Conservation (phyloP, 495 filamentous ascomycete genomes). For the Bacidia gigantensis region DNA sequence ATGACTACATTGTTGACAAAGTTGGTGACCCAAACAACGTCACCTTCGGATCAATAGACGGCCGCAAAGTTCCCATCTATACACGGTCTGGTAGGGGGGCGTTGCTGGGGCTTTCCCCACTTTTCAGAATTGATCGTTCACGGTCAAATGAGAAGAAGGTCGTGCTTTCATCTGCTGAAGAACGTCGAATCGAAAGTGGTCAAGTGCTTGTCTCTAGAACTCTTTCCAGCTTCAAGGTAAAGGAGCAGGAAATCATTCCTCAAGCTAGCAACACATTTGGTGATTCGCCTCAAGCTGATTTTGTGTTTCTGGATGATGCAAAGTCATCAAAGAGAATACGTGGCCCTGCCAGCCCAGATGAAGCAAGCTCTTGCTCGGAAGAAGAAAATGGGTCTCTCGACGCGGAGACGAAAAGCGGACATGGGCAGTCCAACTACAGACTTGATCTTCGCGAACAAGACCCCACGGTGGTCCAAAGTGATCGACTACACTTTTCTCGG, state of each 20-base stretch:
- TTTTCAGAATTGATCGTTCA: conserved; percentile 40
- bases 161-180: neutral
- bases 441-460: too few relatives aligned
- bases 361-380: too few relatives aligned
- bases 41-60: conserved; percentile 45
- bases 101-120: conserved; percentile 39
- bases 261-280: neutral
- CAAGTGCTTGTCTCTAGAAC: neutral
- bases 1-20: conserved; percentile 34
- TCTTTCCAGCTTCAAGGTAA: neutral
- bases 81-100: conserved; percentile 43
- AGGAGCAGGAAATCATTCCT: neutral
- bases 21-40: conserved; percentile 50
- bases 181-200: neutral
- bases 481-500: neutral
- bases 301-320: neutral
- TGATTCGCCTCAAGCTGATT: neutral
- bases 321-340: neutral
- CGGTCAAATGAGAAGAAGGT: conserved; percentile 22
- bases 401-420: too few relatives aligned
- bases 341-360: too few relatives aligned
- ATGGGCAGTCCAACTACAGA: too few relatives aligned
- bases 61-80: conserved; percentile 47
- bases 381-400: too few relatives aligned
- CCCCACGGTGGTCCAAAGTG: neutral